Evolutionary conservation across 2,329 filamentous ascomycete species (phyloP).

Genomic region (Ophiosphaerella narmari): DNA sequence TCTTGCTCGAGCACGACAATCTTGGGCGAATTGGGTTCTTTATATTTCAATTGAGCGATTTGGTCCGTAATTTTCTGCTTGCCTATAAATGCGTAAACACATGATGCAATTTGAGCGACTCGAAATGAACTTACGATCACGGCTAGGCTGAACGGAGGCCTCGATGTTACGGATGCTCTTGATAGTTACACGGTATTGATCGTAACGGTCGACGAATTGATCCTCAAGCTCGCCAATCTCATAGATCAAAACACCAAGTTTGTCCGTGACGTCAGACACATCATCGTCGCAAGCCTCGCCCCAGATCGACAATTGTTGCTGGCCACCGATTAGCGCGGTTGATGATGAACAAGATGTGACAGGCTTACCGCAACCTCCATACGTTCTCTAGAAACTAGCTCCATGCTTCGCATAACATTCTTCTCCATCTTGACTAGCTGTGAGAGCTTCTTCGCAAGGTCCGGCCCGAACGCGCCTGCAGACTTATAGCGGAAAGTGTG

Average conservation of each 20-base stretch:
- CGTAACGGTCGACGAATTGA: constrained; percentile 97
- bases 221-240: constrained; percentile 98
- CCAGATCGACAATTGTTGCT: constrained; percentile 99
- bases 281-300: constrained; percentile 95
- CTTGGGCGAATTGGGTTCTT: constrained; percentile 96
- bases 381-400: constrained; percentile 89
- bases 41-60: constrained; percentile 99
- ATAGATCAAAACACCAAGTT: constrained; percentile 95
- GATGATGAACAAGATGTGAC: constrained; percentile 3
- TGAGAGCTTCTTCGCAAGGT: constrained; percentile 95
- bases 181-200: constrained; percentile 98
- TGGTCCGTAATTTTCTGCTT: constrained; percentile 99
- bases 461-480: constrained; percentile 78
- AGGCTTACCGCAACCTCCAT: constrained; percentile 94
- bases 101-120: not conserved
- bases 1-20: constrained; percentile 98
- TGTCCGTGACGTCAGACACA: constrained; percentile 98
- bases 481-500: constrained; percentile 74
- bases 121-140: constrained; percentile 74
- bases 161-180: constrained; percentile 99
- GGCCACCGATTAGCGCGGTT: constrained; percentile 19
- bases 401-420: constrained; percentile 99
- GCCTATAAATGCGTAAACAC: constrained; percentile 56
- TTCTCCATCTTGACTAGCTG: constrained; percentile 99
- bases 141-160: constrained; percentile 94